Evolutionary conservation across 371 early-diverging fungal genomes (phyloP).

Genomic region (Chytridium lagenaria): DNA sequence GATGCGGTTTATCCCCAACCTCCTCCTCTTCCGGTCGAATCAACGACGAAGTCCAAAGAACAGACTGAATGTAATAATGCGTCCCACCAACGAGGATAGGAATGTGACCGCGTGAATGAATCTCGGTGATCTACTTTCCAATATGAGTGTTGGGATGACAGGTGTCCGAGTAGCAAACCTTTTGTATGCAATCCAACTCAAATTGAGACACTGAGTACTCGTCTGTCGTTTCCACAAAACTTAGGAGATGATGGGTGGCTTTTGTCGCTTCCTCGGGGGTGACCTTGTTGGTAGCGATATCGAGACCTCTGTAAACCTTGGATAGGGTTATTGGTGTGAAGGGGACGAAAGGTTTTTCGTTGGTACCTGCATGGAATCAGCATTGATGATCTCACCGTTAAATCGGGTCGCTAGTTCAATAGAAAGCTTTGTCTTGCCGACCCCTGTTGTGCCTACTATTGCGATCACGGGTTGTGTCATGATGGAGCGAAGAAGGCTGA

Average conservation of each 20-base stretch:
- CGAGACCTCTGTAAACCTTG: conserved; percentile 87
- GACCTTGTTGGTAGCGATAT: conserved; percentile 94
- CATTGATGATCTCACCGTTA: conserved; percentile 92
- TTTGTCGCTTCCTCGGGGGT: conserved; percentile 71
- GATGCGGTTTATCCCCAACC: conserved; percentile 11
- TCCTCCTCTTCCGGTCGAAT: conserved; percentile 10
- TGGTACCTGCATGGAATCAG: conserved; percentile 90
- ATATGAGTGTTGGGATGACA: conserved; percentile 1
- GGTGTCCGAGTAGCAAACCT: conserved; percentile 44
- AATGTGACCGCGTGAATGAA: conserved; percentile 68
- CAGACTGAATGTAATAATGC: conserved; percentile 91
- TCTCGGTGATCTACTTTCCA: conserved; percentile 69
- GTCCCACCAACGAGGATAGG: conserved; percentile 97
- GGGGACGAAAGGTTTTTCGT: neutral
- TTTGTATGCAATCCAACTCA: conserved; percentile 72
- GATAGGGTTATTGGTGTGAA: neutral
- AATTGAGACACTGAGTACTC: conserved; percentile 91
- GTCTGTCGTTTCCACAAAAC: conserved; percentile 66
- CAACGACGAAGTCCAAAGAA: conserved; percentile 70
- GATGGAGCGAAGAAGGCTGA: neutral
- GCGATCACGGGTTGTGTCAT: conserved; percentile 46
- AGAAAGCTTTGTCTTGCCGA: conserved; percentile 89
- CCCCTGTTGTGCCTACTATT: conserved; percentile 87
- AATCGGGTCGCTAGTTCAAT: conserved; percentile 83
- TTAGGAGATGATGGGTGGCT: conserved; percentile 87